phyloP scores from a whole-genome alignment of 768 basidiomycete genomes.

The Pilatotrama ljubarskyi region DNA sequence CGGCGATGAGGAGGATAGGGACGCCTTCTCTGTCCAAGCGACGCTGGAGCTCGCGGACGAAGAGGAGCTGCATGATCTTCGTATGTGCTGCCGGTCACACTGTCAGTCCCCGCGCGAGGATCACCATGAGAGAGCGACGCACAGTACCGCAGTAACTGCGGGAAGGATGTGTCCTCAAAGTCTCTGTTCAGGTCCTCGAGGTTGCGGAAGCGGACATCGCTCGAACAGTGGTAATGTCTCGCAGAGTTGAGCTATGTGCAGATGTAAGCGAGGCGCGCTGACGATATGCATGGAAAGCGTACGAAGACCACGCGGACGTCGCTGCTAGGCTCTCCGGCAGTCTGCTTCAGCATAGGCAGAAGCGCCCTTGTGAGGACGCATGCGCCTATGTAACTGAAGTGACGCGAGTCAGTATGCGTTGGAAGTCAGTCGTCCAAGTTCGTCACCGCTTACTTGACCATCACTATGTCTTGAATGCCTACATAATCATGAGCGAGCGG shows the following conservation, averaged over 20 bases:
- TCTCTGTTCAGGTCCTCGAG: slow-evolving; percentile 38
- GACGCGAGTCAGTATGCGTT: too few species aligned
- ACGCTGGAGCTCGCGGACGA: slow-evolving; percentile 27
- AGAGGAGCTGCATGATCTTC: slow-evolving; percentile 27
- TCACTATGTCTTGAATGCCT: slow-evolving; percentile 23
- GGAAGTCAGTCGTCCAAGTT: not conserved
- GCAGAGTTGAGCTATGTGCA: not conserved
- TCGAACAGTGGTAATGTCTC: slow-evolving; percentile 16
- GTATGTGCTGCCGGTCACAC: slow-evolving; percentile 10
- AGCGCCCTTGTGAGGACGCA: slow-evolving; percentile 32
- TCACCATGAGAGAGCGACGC: not conserved
- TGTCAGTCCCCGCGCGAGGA: not conserved
- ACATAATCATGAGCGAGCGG: too few species aligned
- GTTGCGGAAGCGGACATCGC: slow-evolving; percentile 30
- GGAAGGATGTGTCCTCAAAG: slow-evolving; percentile 26
- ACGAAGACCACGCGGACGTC: slow-evolving; percentile 37
- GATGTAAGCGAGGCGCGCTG: not conserved
- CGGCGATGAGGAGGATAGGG: slow-evolving; percentile 35
- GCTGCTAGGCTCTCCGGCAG: slow-evolving; percentile 28
- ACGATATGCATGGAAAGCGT: not conserved
- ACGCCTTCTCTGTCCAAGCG: slow-evolving; percentile 29
- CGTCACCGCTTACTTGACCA: slow-evolving; percentile 41
- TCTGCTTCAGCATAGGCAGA: slow-evolving; percentile 33
- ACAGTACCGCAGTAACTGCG: slow-evolving; percentile 19
- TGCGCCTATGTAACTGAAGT: slow-evolving; percentile 30